These are phyloP conservation scores for Backusella mclennaniae DNA, from an alignment of 192 early-diverging fungal genomes.

Conservation along the genomic window DNA sequence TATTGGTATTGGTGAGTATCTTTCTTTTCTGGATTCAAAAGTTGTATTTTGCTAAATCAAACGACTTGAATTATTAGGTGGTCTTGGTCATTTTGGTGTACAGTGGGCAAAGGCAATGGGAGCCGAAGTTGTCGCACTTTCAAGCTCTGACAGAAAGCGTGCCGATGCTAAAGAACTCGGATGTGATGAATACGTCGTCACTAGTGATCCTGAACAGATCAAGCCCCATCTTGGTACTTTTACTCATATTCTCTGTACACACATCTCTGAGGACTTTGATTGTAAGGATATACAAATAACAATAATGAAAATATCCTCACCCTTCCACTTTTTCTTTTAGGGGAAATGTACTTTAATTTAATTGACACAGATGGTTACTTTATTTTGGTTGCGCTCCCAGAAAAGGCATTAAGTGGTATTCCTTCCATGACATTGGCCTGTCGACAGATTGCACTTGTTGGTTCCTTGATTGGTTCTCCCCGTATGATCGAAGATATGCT, in stretches of 20 bases:
- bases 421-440: conserved; percentile 11
- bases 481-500: conserved; percentile 58
- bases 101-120: conserved; percentile 54
- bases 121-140: conserved; percentile 55
- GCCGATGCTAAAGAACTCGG: conserved; percentile 59
- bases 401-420: conserved; percentile 22
- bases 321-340: background rate
- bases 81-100: conserved; percentile 64
- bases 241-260: conserved; percentile 31
- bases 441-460: conserved; percentile 45
- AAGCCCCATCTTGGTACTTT: conserved; percentile 14
- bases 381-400: conserved; percentile 63
- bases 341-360: conserved; percentile 9
- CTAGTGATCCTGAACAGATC: conserved; percentile 11
- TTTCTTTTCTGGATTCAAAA: no score
- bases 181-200: conserved; percentile 38
- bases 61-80: conserved; percentile 32
- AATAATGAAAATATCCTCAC: background rate
- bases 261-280: conserved; percentile 12
- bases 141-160: conserved; percentile 55
- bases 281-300: background rate
- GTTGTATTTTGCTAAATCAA: conserved; percentile 17
- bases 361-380: conserved; percentile 49
- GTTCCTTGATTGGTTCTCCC: conserved; percentile 60
- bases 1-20: background rate